Conservation (phyloP, 768 basidiomycete species). For the Trametes sanguinea region DNA sequence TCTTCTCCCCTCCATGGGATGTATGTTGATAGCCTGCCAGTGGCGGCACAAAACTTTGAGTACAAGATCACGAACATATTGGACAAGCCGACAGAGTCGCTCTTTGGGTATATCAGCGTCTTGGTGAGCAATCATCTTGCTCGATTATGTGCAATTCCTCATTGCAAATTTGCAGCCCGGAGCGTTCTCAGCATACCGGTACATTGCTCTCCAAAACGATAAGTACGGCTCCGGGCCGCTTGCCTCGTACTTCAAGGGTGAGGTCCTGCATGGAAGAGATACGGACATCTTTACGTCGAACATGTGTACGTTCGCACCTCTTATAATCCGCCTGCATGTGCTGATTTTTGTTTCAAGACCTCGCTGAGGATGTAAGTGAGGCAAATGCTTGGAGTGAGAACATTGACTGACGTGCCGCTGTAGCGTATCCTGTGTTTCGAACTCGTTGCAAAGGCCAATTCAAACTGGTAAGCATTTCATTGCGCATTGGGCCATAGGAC, state of each 20-base stretch:
- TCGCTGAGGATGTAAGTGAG: constrained; percentile 79
- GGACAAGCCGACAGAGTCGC: constrained; percentile 84
- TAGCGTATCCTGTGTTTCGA: constrained; percentile 85
- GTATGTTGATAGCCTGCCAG: constrained; percentile 36
- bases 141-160: not conserved
- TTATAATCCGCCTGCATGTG: not conserved
- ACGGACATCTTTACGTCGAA: constrained; percentile 95
- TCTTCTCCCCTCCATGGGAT: not conserved
- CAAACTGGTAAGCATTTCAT: constrained; percentile 61
- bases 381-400: not conserved
- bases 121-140: constrained; percentile 45
- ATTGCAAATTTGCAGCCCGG: constrained; percentile 56
- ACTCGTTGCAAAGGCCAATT: constrained; percentile 74
- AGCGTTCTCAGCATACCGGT: constrained; percentile 91
- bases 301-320: constrained; percentile 67
- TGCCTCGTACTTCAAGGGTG: constrained; percentile 97
- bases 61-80: constrained; percentile 91
- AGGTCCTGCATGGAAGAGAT: constrained; percentile 78
- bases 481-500: constrained; percentile 10
- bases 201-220: constrained; percentile 89
- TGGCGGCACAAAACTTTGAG: constrained; percentile 95
- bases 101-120: constrained; percentile 97
- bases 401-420: not conserved
- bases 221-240: constrained; percentile 81
- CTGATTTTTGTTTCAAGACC: constrained; percentile 48